Percentiles rank a stretch among this genome's conserved stretches.
phyloP scores from a whole-genome alignment of 2,329 filamentous ascomycete genomes.

The Chaetomiaceae sp. region DNA sequence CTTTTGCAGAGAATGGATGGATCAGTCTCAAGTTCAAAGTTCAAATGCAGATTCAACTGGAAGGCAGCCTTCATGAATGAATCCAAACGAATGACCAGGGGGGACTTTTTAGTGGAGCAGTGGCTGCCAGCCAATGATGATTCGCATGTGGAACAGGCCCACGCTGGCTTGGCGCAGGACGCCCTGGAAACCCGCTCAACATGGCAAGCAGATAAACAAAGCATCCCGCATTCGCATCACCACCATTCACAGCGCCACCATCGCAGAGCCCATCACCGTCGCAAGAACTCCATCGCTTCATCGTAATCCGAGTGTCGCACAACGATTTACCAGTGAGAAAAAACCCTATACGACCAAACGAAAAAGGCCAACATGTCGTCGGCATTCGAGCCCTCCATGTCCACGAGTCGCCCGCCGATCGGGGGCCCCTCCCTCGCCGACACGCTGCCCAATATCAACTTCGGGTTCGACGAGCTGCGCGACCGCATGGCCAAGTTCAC shows the following conservation, averaged over 20 bases:
- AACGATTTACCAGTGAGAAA: not conserved
- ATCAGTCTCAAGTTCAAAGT: too few species aligned
- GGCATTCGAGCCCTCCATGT: conserved; percentile 65
- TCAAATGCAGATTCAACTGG: not conserved
- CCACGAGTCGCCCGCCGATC: conserved; percentile 54
- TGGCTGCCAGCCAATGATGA: not conserved
- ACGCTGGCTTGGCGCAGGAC: conserved; percentile 9
- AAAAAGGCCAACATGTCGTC: conserved; percentile 43
- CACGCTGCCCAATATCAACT: conserved; percentile 82
- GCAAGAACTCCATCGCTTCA: not conserved
- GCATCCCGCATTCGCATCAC: not conserved
- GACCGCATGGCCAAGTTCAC: conserved; percentile 94
- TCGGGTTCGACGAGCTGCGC: conserved; percentile 92
- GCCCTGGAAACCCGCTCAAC: conserved; percentile 23
- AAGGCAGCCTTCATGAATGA: not conserved
- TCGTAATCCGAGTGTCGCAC: not conserved
- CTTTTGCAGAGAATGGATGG: too few species aligned
- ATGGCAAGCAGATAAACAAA: conserved; percentile 24
- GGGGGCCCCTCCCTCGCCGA: conserved; percentile 65
- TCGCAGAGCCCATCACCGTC: conserved; percentile 1
- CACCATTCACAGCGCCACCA: too few species aligned
- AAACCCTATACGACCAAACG: not conserved
- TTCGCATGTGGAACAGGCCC: not conserved
- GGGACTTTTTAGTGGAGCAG: conserved; percentile 13
- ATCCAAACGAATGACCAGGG: not conserved